Percentiles rank a stretch among this genome's conserved stretches.
Evolutionary conservation across 345 rosid species (phyloP).

Genomic region (Luvunga scandens): DNA sequence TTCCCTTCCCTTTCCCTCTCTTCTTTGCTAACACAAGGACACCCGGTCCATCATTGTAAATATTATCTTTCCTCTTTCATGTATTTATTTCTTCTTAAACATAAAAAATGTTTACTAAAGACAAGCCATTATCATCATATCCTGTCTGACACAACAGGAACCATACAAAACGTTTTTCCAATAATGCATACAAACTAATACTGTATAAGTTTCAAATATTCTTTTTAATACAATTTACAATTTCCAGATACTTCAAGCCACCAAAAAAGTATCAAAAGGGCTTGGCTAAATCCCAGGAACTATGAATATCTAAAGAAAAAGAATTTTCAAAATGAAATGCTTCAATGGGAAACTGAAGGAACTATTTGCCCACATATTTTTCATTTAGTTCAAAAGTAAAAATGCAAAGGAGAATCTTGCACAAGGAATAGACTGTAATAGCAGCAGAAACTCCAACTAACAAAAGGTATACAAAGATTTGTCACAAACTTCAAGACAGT

Average conservation of each 20-base stretch:
- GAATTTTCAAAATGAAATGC: not conserved
- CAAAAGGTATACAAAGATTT: not conserved
- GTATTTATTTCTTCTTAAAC: not conserved
- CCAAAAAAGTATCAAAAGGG: not conserved
- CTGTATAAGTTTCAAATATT: not conserved
- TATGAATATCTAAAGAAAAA: too few relatives aligned
- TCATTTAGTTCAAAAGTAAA: not conserved
- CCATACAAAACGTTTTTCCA: not conserved
- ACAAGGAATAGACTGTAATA: not conserved
- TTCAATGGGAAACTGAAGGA: not conserved
- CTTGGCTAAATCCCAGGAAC: not conserved
- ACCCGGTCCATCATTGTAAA: not conserved
- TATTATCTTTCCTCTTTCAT: not conserved
- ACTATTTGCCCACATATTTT: too few relatives aligned
- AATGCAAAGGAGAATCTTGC: not conserved
- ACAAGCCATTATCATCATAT: not conserved
- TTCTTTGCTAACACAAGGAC: not conserved
- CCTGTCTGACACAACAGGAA: not conserved
- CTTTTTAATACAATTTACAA: too few relatives aligned
- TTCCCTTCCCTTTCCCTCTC: not conserved
- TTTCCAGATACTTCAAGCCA: not conserved
- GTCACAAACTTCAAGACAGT: not conserved
- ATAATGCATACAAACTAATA: not conserved
- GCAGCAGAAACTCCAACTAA: not conserved
- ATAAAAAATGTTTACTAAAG: too few relatives aligned